Evolutionary conservation across 768 basidiomycete genomes (phyloP).

Genomic region (Phylloporus scabripes): DNA sequence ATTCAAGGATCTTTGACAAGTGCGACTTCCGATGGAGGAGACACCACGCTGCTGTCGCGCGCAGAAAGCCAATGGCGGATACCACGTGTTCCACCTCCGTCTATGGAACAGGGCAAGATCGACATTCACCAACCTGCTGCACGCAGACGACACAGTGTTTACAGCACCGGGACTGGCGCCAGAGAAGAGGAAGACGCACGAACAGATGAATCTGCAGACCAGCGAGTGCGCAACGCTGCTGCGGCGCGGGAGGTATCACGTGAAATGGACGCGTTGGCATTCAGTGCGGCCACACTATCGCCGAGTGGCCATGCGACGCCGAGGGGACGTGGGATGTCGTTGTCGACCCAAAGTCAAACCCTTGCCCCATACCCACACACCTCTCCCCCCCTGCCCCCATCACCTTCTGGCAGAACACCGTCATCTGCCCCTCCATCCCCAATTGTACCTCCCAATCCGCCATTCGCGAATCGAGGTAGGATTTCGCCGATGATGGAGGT

Average conservation of each 20-base stretch:
- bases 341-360: conserved; percentile 2
- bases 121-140: conserved; percentile 1
- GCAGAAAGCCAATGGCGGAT: conserved; percentile 24
- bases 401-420: conserved; percentile 8
- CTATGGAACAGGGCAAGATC: conserved; percentile 24
- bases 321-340: conserved; percentile 3
- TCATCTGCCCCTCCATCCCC: conserved; percentile 24
- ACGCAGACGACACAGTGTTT: conserved; percentile 3
- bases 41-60: conserved; percentile 8
- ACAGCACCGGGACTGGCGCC: neutral
- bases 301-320: conserved; percentile 16
- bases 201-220: conserved; percentile 36
- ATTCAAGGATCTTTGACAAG: conserved; percentile 7
- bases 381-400: neutral
- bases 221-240: conserved; percentile 54
- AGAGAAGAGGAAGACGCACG: conserved; percentile 27
- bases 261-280: conserved; percentile 56
- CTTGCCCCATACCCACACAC: neutral
- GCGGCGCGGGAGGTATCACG: conserved; percentile 63
- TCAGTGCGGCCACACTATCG: conserved; percentile 25
- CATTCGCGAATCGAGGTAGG: conserved; percentile 33
- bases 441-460: conserved; percentile 35
- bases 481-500: conserved; percentile 6
- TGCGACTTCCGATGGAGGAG: neutral
- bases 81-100: conserved; percentile 37